Evolutionary conservation across 2,329 filamentous ascomycete genomes (phyloP).

Genomic region (Sclerotinia sclerotiorum): DNA sequence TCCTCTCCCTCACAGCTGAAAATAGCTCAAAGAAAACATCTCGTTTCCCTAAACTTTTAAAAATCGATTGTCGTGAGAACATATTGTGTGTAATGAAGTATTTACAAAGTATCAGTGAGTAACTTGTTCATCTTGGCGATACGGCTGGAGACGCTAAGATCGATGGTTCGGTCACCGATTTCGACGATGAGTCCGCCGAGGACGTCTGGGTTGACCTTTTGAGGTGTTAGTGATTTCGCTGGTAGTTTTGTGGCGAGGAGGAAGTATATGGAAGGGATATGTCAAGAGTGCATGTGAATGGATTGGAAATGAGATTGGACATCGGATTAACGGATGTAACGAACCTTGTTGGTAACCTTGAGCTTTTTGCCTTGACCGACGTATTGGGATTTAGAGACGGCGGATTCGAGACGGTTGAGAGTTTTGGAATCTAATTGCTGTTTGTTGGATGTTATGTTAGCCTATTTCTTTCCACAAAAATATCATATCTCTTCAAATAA

Average conservation of each 20-base stretch:
- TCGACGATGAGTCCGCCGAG: constrained; percentile 92
- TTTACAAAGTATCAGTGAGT: constrained; percentile 94
- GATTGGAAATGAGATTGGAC: background rate
- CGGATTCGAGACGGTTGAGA: constrained; percentile 79
- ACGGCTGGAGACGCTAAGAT: constrained; percentile 92
- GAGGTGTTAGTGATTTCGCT: background rate
- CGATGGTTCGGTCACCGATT: constrained; percentile 96
- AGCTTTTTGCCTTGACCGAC: constrained; percentile 92
- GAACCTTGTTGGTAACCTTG: constrained; percentile 89
- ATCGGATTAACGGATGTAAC: background rate
- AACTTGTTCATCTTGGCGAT: constrained; percentile 99
- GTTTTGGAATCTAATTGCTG: constrained; percentile 85
- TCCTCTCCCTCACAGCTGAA: background rate
- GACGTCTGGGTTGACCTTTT: constrained; percentile 87
- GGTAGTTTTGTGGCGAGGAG: background rate
- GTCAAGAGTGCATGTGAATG: background rate
- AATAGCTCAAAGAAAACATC: background rate
- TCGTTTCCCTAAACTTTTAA: constrained; percentile 10
- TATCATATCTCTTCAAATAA: background rate
- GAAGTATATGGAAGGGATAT: no score
- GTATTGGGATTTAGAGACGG: constrained; percentile 86
- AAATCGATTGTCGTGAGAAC: constrained; percentile 32
- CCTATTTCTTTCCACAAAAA: constrained; percentile 1
- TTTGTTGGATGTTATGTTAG: constrained; percentile 20
- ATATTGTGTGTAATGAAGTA: constrained; percentile 28